Conservation (phyloP, 2,329 filamentous ascomycete species). For the Whalleya microplaca region DNA sequence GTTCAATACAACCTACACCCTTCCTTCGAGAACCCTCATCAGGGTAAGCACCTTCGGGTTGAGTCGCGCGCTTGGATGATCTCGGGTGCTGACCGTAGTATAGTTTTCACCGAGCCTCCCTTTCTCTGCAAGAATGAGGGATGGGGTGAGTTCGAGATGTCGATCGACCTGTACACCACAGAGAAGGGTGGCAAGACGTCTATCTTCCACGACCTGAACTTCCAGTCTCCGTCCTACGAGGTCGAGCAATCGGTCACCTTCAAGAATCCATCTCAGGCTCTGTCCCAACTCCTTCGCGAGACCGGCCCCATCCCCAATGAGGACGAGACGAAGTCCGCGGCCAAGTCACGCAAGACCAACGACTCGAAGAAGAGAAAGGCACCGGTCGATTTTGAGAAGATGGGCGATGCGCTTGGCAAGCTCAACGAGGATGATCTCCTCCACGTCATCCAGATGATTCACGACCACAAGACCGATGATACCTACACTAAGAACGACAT, state of each 20-base stretch:
- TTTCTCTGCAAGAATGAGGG: slow-evolving; percentile 93
- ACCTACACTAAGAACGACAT: slow-evolving; percentile 98
- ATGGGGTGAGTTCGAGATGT: slow-evolving; percentile 98
- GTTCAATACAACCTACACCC: slow-evolving; percentile 92
- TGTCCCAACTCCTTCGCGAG: slow-evolving; percentile 78
- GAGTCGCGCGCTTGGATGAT: not conserved
- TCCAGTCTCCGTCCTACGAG: slow-evolving; percentile 80
- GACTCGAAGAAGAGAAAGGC: slow-evolving; percentile 78
- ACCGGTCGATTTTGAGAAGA: slow-evolving; percentile 86
- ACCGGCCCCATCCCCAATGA: slow-evolving; percentile 84
- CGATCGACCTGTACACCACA: slow-evolving; percentile 77
- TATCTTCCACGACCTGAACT: slow-evolving; percentile 90
- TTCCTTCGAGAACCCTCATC: slow-evolving; percentile 83
- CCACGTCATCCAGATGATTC: slow-evolving; percentile 95
- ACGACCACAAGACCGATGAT: slow-evolving; percentile 92
- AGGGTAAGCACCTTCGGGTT: slow-evolving; percentile 64
- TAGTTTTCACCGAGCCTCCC: slow-evolving; percentile 81
- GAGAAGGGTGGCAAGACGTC: slow-evolving; percentile 84
- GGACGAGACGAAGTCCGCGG: slow-evolving; percentile 64
- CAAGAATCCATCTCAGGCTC: slow-evolving; percentile 88
- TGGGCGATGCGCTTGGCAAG: slow-evolving; percentile 88
- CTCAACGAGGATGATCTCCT: slow-evolving; percentile 91
- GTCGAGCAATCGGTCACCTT: slow-evolving; percentile 80
- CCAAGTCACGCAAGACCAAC: slow-evolving; percentile 61
- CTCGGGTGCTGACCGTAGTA: slow-evolving; percentile 17